These are phyloP conservation scores for Colletotrichum coccodes DNA, from an alignment of 2,329 filamentous ascomycete genomes.

Conservation along the genomic window DNA sequence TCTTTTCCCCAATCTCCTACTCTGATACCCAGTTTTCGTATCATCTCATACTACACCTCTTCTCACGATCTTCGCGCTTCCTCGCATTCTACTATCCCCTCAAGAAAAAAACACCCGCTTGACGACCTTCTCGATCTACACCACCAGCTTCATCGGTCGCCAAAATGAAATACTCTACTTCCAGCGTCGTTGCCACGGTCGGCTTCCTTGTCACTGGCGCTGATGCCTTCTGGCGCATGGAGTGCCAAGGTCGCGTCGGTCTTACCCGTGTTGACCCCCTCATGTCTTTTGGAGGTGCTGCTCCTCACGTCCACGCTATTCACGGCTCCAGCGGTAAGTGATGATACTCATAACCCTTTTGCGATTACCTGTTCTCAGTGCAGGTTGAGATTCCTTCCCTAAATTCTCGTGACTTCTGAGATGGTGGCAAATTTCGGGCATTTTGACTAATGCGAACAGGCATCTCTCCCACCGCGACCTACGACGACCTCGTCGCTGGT, in stretches of 20 bases:
- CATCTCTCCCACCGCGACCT: slow-evolving; percentile 69
- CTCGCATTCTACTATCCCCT: no score
- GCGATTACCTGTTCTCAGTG: background rate
- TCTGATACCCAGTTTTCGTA: slow-evolving; percentile 28
- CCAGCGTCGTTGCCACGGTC: background rate
- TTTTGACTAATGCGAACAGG: slow-evolving; percentile 55
- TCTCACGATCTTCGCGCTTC: background rate
- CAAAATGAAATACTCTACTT: slow-evolving; percentile 22
- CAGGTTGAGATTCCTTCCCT: background rate
- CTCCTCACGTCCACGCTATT: slow-evolving; percentile 78
- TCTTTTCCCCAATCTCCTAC: slow-evolving; percentile 15
- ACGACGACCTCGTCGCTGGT: slow-evolving; percentile 65
- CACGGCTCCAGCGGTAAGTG: slow-evolving; percentile 80
- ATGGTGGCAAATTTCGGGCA: background rate
- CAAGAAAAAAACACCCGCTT: background rate
- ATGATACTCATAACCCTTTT: background rate
- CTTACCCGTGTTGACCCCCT: slow-evolving; percentile 83
- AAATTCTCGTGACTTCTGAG: background rate
- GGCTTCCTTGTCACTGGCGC: slow-evolving; percentile 42
- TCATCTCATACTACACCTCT: slow-evolving; percentile 7
- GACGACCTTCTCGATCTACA: background rate
- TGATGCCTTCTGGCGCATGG: slow-evolving; percentile 89
- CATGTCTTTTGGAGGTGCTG: slow-evolving; percentile 67
- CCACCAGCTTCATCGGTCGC: slow-evolving; percentile 33
- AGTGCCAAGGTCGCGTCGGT: slow-evolving; percentile 77